Evolutionary conservation across 2,329 filamentous ascomycete species (phyloP).

Genomic region (Penicillium psychrosexuale): DNA sequence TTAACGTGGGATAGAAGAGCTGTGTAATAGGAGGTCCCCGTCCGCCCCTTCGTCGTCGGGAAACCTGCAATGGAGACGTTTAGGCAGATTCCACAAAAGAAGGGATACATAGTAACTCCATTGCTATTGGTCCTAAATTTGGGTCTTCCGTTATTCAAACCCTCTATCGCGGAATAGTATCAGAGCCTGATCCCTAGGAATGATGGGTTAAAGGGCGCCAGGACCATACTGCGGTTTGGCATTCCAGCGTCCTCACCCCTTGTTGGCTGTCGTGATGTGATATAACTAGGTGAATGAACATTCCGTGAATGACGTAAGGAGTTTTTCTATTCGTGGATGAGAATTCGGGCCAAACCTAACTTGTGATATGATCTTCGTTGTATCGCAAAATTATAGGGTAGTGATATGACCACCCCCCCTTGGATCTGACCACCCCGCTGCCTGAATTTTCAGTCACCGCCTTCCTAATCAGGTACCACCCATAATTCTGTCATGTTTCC

Average conservation of each 20-base stretch:
- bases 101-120: neutral
- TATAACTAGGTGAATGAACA: neutral
- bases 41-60: neutral
- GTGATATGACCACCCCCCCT: no score
- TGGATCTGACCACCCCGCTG: no score
- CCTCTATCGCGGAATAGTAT: neutral
- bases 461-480: no score
- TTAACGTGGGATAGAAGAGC: neutral
- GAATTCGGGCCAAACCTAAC: neutral
- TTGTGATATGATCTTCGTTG: neutral
- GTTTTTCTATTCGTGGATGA: neutral
- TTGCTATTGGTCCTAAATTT: neutral
- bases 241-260: slow-evolving; percentile 5
- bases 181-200: neutral
- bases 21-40: neutral
- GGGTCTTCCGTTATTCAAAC: neutral
- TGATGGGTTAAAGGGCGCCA: slow-evolving; percentile 1
- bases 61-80: neutral
- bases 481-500: no score
- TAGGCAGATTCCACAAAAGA: slow-evolving; percentile 1
- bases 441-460: no score
- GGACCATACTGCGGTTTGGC: neutral
- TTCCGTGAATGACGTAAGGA: slow-evolving; percentile 2
- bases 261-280: neutral
- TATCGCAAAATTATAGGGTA: neutral